Evolutionary conservation across 129 eudicot genomes (phyloP), one percentile per base, ranked within the genome.

Genomic region (Chrysanthemum seticuspe): DNA sequence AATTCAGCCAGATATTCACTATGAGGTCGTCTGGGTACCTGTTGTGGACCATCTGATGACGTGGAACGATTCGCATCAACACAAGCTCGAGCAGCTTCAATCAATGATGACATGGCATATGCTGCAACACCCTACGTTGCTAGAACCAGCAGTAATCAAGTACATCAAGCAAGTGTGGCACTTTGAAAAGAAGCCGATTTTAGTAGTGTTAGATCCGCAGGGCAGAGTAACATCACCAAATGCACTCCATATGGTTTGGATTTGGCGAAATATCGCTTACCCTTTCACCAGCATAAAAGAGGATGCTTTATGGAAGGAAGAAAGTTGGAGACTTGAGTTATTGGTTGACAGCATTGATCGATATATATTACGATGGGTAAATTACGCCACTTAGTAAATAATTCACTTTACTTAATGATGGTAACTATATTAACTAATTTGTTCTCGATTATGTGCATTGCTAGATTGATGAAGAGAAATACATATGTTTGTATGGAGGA

Each of bases 401-500:
- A 61, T 47, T 15, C 14, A 11, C 19, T 69, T 77, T 51, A 69
- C 64, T 50, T 59, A 0, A 60, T 58, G n/a, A 6, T 40, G 10
- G 40, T 34, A 34, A 40, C 45, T 62, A 18, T 23, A 50, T 62
- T 53, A 57, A 56, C 64, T 45, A 48, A 12, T 45, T 78, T 71
- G 18, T 63, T 64, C 44, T 76, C 19, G 31, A 68, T 68, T 16
- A 67, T 76, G 74, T 67, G 31, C 44, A 53, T 51, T 57, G 61
- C 54, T 76, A 95, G 99, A 85, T 85, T 57, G n/a, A 51, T 10
- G 86, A 88, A 66, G 81, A 75, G 6, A 88, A 85, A 78, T 81
- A 74, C 87, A 88, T 95, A 18, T 90, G 97, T 79, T 71, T 95
- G 73, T 95, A 86, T 51, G 99, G 99, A 77, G 99, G 99, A 36